Base-by-base conservation (phyloP, 306 rosid genomes). In the Comarum palustre region DNA sequence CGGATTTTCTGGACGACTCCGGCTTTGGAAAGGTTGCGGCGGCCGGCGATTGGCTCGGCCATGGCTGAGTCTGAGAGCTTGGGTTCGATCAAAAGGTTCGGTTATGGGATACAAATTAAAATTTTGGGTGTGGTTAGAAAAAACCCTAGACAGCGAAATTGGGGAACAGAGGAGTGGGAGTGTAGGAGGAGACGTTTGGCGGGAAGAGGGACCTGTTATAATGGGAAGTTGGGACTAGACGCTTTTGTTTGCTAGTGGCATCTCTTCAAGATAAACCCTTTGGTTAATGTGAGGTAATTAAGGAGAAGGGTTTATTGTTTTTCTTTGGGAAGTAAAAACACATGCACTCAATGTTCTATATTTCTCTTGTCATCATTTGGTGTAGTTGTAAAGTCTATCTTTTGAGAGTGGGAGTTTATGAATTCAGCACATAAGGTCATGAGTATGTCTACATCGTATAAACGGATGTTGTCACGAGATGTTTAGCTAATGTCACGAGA, bases 1-100 rank as follows among this genome's bases (percentile, higher is more conserved):
- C 90, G 89, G 74, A 93, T 81, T 31, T 70, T 81, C 79, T 73
- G 87, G 76, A 93, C 77, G 77, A 85, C 83, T 12, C 96, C 98
- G 0, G 92, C 93, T n/a, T 71, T 77, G 20, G 83, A 68, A 8
- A 79, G 80, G n/a, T 42, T 65, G 54, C 75, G 78, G 39, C 71
- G 67, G 39, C 66, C 1, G 19, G 75, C 41, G 20, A 52, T 24
- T 8, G 74, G 76, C 8, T 84, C 88, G 1, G 5, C 84, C 88
- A 87, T 87, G 75, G 75, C 65, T 41, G 14, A 11, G n/a, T 32
- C n/a, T 11, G 10, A 7, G 42, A 3, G 4, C 11, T 50, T 3
- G 34, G 14, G 54, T 6, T 5, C 5, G 38, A 8, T 38, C 9
- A 1, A n/a, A n/a, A n/a, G 24, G 54, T 7, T 8, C 8, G 38